Percentiles rank a stretch among this genome's conserved stretches.
phyloP scores from a whole-genome alignment of 148 eudicot species.

The Chenopodium quinoa region DNA sequence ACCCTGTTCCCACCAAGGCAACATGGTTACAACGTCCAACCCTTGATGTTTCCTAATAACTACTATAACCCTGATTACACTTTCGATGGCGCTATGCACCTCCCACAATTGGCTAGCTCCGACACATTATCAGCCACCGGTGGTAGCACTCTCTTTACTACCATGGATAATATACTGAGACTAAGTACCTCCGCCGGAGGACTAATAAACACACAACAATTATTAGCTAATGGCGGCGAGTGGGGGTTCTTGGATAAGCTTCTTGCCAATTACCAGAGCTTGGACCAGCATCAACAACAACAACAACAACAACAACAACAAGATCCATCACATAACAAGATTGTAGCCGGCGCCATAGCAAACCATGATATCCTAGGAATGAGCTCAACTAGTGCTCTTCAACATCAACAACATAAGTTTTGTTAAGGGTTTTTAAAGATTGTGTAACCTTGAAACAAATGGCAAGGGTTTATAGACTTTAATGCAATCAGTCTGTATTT shows the following conservation, averaged over 20 bases:
- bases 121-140: constrained; percentile 30
- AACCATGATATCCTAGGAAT: constrained; percentile 26
- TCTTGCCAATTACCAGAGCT: constrained; percentile 56
- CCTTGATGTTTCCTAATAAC: constrained; percentile 26
- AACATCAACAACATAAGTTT: constrained; percentile 36
- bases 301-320: constrained; percentile 34
- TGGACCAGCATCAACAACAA: constrained; percentile 40
- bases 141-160: constrained; percentile 20
- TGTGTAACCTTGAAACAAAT: not conserved
- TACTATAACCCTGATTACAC: constrained; percentile 20
- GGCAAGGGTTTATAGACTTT: not conserved
- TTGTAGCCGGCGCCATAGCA: constrained; percentile 5
- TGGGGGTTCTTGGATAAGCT: constrained; percentile 85
- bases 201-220: constrained; percentile 22
- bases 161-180: constrained; percentile 44
- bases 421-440: constrained; percentile 35
- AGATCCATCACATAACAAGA: constrained; percentile 14
- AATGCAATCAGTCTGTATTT: not conserved
- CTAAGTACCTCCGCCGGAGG: constrained; percentile 31
- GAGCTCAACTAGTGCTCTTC: constrained; percentile 16
- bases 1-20: constrained; percentile 20
- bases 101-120: constrained; percentile 65
- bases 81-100: constrained; percentile 59
- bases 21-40: constrained; percentile 25
- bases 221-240: constrained; percentile 32